These are phyloP conservation scores for Scutellaria minor DNA, from an alignment of 257 asterid genomes.

Conservation along the genomic window DNA sequence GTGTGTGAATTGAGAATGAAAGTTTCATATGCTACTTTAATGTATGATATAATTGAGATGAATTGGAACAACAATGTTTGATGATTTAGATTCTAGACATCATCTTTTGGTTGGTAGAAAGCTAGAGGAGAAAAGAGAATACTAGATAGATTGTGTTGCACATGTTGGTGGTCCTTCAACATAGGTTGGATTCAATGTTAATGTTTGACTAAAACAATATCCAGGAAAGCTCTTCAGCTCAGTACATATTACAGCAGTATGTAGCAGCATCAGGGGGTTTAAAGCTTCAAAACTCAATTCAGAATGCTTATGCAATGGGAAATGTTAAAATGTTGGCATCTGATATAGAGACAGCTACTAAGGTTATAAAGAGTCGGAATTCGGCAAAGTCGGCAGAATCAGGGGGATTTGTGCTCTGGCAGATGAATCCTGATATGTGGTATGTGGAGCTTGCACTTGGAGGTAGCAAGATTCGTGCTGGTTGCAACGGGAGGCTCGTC, in stretches of 20 bases:
- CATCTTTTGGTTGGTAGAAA: slow-evolving; percentile 33
- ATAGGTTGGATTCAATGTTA: neutral
- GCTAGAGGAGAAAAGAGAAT: slow-evolving; percentile 28
- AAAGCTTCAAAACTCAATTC: slow-evolving; percentile 64
- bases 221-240: slow-evolving; percentile 86
- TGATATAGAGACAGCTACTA: slow-evolving; percentile 78
- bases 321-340: slow-evolving; percentile 76
- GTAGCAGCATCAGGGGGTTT: slow-evolving; percentile 83
- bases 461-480: slow-evolving; percentile 80
- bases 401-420: slow-evolving; percentile 84
- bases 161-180: slow-evolving; percentile 37
- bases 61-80: neutral
- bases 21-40: neutral
- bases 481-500: slow-evolving; percentile 81
- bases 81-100: slow-evolving; percentile 20
- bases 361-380: slow-evolving; percentile 65
- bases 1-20: neutral
- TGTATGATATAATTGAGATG: neutral
- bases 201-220: slow-evolving; percentile 18
- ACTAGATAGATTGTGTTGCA: slow-evolving; percentile 28
- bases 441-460: slow-evolving; percentile 83
- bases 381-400: slow-evolving; percentile 59
- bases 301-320: slow-evolving; percentile 85
- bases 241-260: slow-evolving; percentile 83
- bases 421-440: slow-evolving; percentile 89